These are phyloP conservation scores for Aspergillus sp. DNA, from an alignment of 2,329 filamentous ascomycete species.

Conservation along the genomic window DNA sequence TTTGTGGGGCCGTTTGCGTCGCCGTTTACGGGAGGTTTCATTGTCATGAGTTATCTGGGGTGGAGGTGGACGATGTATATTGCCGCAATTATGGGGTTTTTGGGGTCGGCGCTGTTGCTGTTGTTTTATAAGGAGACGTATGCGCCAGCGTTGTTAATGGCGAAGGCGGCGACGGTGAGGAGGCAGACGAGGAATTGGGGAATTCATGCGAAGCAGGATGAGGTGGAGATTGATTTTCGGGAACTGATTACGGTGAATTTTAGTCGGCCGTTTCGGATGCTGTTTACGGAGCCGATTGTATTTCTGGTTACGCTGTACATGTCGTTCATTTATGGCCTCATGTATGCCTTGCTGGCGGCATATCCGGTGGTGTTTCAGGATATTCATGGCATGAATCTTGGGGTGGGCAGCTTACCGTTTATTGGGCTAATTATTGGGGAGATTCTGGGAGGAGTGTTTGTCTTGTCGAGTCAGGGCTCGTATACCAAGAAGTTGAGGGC, in stretches of 20 bases:
- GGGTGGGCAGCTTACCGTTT: slow-evolving; percentile 32
- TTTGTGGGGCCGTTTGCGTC: slow-evolving; percentile 53
- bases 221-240: slow-evolving; percentile 53
- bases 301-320: slow-evolving; percentile 33
- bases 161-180: slow-evolving; percentile 51
- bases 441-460: slow-evolving; percentile 30
- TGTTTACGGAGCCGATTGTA: slow-evolving; percentile 45
- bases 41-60: slow-evolving; percentile 49
- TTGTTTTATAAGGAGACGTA: slow-evolving; percentile 58
- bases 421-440: slow-evolving; percentile 35
- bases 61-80: slow-evolving; percentile 58
- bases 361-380: slow-evolving; percentile 33
- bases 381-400: slow-evolving; percentile 29
- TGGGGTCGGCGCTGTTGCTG: slow-evolving; percentile 38
- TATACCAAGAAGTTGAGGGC: slow-evolving; percentile 35
- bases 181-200: slow-evolving; percentile 60
- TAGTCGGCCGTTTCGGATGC: slow-evolving; percentile 44
- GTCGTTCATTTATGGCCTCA: slow-evolving; percentile 35
- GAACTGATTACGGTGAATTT: slow-evolving; percentile 53
- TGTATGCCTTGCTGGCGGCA: slow-evolving; percentile 33
- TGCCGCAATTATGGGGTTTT: slow-evolving; percentile 56
- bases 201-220: slow-evolving; percentile 57
- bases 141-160: slow-evolving; percentile 42
- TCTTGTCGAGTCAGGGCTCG: slow-evolving; percentile 26
- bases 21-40: slow-evolving; percentile 55